A percentile compares a stretch with the other conserved stretches of the same genome.
phyloP scores from a whole-genome alignment of 495 filamentous ascomycete species.

The Neurospora sp. region DNA sequence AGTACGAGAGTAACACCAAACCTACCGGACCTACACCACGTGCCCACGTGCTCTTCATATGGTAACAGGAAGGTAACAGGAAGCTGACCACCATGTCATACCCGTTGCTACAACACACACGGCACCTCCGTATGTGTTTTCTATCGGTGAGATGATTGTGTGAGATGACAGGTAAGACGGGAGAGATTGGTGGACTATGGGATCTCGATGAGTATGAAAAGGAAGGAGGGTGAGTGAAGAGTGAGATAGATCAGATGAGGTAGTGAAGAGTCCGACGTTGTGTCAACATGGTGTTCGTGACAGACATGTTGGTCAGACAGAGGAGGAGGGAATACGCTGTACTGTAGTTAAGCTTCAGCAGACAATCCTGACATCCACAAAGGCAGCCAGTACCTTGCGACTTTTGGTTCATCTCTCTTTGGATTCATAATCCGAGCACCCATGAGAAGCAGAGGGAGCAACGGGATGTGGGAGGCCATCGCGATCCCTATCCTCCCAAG shows the following conservation, averaged over 20 bases:
- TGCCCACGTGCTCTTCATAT: not conserved
- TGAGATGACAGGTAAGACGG: not conserved
- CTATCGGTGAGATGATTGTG: not conserved
- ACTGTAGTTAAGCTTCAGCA: not conserved
- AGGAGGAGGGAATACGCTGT: too few species aligned
- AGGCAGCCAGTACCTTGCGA: not conserved
- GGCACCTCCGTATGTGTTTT: not conserved
- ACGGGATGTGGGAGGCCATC: not conserved
- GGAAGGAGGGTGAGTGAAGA: not conserved
- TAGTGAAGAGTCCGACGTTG: too few species aligned
- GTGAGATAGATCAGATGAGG: not conserved
- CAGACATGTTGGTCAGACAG: too few species aligned
- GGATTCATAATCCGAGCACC: not conserved
- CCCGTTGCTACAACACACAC: not conserved
- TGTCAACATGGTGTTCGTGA: too few species aligned
- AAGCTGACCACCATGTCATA: not conserved
- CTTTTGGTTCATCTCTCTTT: not conserved
- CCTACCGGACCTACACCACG: not conserved
- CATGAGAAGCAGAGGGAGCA: not conserved
- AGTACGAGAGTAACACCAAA: not conserved
- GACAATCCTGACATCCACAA: not conserved
- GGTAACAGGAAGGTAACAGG: not conserved
- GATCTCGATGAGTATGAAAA: not conserved
- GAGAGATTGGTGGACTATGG: not conserved
- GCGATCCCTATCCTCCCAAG: not conserved